Evolutionary conservation across 176 grass and related monocot genomes (phyloP).

Genomic region (Avena eriantha): DNA sequence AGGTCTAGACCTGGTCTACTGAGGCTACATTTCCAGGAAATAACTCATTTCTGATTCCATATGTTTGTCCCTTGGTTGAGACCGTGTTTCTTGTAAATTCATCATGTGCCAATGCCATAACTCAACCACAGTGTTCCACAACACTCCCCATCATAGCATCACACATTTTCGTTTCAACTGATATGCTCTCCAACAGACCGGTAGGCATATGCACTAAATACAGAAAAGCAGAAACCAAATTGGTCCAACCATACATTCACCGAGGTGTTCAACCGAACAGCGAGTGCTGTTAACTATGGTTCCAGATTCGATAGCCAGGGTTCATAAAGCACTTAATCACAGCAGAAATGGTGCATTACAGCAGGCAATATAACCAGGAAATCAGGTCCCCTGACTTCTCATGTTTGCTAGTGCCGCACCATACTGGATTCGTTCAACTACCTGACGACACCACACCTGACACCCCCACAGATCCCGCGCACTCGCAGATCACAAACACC

Average conservation of each 20-base stretch:
- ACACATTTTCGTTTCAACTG: not conserved
- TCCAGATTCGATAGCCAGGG: not conserved
- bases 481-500: not conserved
- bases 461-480: slow-evolving; percentile 31
- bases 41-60: not conserved
- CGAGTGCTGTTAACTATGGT: not conserved
- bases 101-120: not conserved
- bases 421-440: not conserved
- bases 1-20: not conserved
- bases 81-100: not conserved
- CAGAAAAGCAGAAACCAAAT: not conserved
- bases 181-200: not conserved
- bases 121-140: not conserved
- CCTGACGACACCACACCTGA: not conserved
- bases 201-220: not conserved
- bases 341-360: not conserved
- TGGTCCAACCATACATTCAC: not conserved
- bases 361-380: not conserved
- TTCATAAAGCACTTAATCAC: not conserved
- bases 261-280: not conserved
- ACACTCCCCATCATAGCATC: not conserved
- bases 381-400: not conserved
- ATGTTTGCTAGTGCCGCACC: not conserved
- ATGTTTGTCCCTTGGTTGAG: not conserved
- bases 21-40: not conserved